Base-by-base conservation (phyloP, 139 green algal genomes). In the Volvox reticuliferus region DNA sequence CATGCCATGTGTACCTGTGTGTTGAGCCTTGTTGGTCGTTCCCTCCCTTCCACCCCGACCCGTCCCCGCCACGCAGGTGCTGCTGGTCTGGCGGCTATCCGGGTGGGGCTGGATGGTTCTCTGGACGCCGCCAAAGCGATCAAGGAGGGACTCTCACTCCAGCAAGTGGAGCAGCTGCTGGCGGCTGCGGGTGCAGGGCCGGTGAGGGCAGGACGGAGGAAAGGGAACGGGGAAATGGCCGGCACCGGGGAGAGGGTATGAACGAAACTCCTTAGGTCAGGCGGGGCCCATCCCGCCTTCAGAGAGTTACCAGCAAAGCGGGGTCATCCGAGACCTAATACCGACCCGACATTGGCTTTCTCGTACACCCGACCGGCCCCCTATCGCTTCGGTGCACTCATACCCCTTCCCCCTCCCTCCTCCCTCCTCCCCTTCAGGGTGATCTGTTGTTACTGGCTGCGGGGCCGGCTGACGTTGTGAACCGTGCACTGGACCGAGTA, bases 381-480 rank as follows among this genome's bases (percentile, higher is more conserved):
- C 6, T 28, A 24, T n/a, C 24, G 21, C 12, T 73, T 24, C 5
- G 6, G 24, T 12, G 5, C 65, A 30, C 16, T 32, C 26, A 63
- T 5, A 13, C 82, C 61, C 62, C 61, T 33, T 24, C 62, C 24
- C 20, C n/a, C 22, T n/a, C 82, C 62, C 30, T 28, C 22, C 83
- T 35, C 67, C 26, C 35, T 32, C 83, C 26, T 68, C 26, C 22
- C 85, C 22, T 69, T 80, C 92, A 97, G 87, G 97, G 97, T 22
- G 97, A 99, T 91, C 94, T 99, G 92, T 93, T 99, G 68, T 92
- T 99, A 67, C 93, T 99, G 44, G 98, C 94, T 13, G 98, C 98
- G 2, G 98, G 97, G 1, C 86, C 91, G 20, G 21, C 19, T 1
- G 83, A 86, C n/a, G 61, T 89, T 0, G 97, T 99, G 16, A 94